A percentile compares a stretch with the other conserved stretches of the same genome.
Conservation (phyloP, 768 basidiomycete species). For the Rhizopogon roseolus region DNA sequence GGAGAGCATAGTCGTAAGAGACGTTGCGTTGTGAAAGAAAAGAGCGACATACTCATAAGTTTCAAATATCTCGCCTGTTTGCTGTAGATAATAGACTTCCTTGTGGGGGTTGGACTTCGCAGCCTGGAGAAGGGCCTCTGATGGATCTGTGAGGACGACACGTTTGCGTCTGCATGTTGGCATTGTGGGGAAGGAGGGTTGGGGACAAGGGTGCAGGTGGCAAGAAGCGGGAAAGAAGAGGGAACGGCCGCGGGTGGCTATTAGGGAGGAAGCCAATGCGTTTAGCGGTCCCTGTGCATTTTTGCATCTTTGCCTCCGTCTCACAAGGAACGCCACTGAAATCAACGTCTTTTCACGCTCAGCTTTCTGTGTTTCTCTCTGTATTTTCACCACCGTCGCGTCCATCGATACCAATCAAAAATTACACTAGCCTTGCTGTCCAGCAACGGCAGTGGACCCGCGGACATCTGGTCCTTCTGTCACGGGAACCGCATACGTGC, state of each 20-base stretch:
- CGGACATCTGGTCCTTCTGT: background rate
- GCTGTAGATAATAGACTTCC: constrained; percentile 86
- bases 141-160: constrained; percentile 83
- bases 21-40: constrained; percentile 17
- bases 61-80: constrained; percentile 97
- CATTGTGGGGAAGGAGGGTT: constrained; percentile 50
- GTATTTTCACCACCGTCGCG: background rate
- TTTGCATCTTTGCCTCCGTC: constrained; percentile 17
- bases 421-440: background rate
- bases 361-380: background rate
- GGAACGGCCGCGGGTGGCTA: constrained; percentile 53
- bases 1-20: constrained; percentile 9
- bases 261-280: constrained; percentile 49
- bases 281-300: constrained; percentile 29
- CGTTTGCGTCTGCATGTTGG: constrained; percentile 88
- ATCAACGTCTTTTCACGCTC: constrained; percentile 8
- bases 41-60: constrained; percentile 79
- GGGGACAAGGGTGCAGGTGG: constrained; percentile 37
- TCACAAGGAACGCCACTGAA: constrained; percentile 18
- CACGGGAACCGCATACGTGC: background rate
- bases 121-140: constrained; percentile 62
- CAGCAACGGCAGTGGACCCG: background rate
- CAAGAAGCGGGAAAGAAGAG: constrained; percentile 56
- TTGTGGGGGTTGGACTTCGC: constrained; percentile 58
- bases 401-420: background rate